A percentile compares a stretch with the other conserved stretches of the same genome.
These are phyloP conservation scores for Fusarium oligoseptatum DNA, from an alignment of 2,329 filamentous ascomycete genomes.

Conservation along the genomic window DNA sequence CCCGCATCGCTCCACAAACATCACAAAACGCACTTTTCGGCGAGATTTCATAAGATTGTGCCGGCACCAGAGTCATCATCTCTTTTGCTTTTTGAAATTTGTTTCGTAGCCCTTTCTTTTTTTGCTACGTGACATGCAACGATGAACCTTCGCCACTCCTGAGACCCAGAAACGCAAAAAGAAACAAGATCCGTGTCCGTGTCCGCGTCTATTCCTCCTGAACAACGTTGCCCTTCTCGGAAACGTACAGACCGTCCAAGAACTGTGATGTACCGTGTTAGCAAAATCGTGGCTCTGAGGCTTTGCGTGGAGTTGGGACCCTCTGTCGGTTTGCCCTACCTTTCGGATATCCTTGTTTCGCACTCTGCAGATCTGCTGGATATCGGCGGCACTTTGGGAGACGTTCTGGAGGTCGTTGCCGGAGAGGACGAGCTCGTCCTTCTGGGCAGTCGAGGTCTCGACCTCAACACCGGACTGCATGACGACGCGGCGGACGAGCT, in stretches of 20 bases:
- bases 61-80: conserved; percentile 49
- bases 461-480: conserved; percentile 94
- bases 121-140: conserved; percentile 72
- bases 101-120: conserved; percentile 58
- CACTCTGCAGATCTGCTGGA: conserved; percentile 99
- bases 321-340: conserved; percentile 63
- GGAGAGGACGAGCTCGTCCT: conserved; percentile 94
- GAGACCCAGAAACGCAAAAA: conserved; percentile 73
- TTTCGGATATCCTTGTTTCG: conserved; percentile 99
- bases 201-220: conserved; percentile 74
- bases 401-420: conserved; percentile 98
- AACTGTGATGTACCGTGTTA: conserved; percentile 70
- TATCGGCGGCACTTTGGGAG: conserved; percentile 98
- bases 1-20: conserved; percentile 30
- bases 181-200: conserved; percentile 60
- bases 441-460: conserved; percentile 89
- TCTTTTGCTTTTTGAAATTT: conserved; percentile 56
- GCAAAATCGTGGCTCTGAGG: conserved; percentile 10
- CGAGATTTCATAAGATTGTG: conserved; percentile 31
- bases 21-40: conserved; percentile 34
- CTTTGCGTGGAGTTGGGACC: not conserved
- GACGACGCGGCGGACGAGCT: conserved; percentile 92
- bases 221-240: conserved; percentile 95
- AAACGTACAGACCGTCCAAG: conserved; percentile 99
- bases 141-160: conserved; percentile 73